A percentile compares a stretch with the other conserved stretches of the same genome.
Evolutionary conservation across 2,329 filamentous ascomycete species (phyloP).

Genomic region (Colletotrichum noveboracense): DNA sequence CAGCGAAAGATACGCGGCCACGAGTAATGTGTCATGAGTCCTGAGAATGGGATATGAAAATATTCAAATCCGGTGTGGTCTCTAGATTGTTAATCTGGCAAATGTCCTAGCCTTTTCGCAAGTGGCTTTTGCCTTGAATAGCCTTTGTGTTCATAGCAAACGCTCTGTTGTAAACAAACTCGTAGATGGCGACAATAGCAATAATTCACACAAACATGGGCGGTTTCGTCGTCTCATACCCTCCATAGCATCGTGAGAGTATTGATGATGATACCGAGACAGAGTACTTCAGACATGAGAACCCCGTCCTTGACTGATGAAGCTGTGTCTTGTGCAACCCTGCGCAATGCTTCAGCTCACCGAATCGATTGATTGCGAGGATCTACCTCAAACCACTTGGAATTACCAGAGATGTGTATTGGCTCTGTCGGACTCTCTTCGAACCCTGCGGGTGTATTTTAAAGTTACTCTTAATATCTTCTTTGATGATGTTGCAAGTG

Average conservation of each 20-base stretch:
- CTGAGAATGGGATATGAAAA: not conserved
- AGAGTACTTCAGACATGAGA: not conserved
- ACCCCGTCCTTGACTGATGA: rapidly evolving
- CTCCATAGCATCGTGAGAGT: not conserved
- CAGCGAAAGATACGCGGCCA: not conserved
- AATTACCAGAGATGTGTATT: not conserved
- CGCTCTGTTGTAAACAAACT: rapidly evolving
- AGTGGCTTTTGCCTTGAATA: too few relatives aligned
- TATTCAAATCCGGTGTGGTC: not conserved
- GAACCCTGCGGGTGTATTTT: not conserved
- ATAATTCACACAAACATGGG: rapidly evolving
- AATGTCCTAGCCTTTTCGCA: too few relatives aligned
- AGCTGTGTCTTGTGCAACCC: not conserved
- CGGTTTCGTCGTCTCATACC: rapidly evolving
- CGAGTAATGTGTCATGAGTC: rapidly evolving
- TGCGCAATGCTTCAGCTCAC: not conserved
- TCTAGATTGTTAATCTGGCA: too few relatives aligned
- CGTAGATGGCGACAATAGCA: rapidly evolving
- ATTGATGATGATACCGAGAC: rapidly evolving
- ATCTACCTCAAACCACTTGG: rapidly evolving
- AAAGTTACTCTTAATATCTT: not conserved
- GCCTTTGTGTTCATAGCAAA: rapidly evolving
- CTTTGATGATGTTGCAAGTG: rapidly evolving
- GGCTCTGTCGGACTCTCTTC: not conserved
- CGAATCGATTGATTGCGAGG: not conserved